A percentile compares a stretch with the other conserved stretches of the same genome.
These are phyloP conservation scores for Brettanomyces naardenensis DNA, from an alignment of 805 yeast species.

Conservation along the genomic window DNA sequence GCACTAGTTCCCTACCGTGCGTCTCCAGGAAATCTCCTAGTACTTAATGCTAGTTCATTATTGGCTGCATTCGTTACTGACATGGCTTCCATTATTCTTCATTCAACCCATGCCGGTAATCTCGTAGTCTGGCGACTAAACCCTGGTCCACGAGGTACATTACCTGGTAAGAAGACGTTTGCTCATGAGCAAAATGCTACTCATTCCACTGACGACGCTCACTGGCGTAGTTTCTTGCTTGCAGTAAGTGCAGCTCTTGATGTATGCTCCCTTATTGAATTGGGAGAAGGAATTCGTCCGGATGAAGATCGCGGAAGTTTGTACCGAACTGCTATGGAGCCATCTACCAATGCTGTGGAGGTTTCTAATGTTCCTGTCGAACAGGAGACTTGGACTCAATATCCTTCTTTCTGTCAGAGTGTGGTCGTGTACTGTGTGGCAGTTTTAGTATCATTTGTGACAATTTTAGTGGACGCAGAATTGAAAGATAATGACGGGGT, in stretches of 20 bases:
- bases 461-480: no score
- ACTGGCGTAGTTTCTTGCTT: slow-evolving; percentile 3
- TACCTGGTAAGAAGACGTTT: background rate
- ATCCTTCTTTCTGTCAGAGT: slow-evolving; percentile 25
- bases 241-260: slow-evolving; percentile 20
- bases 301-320: background rate
- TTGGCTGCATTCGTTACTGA: background rate
- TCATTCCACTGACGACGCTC: no score
- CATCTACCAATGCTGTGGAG: slow-evolving; percentile 6
- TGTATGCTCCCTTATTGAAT: slow-evolving; percentile 27
- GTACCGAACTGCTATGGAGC: background rate
- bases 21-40: background rate
- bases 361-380: slow-evolving; percentile 14
- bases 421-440: slow-evolving; percentile 25
- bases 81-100: background rate
- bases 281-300: slow-evolving; percentile 32
- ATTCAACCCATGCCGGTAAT: background rate
- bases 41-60: background rate
- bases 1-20: background rate
- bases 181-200: background rate
- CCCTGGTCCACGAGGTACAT: background rate
- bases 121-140: background rate
- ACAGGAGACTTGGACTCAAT: slow-evolving; percentile 36
- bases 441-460: slow-evolving; percentile 24
- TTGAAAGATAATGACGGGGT: no score